Evolutionary conservation across 345 rosid genomes (phyloP).

Genomic region (Brassica rapa): DNA sequence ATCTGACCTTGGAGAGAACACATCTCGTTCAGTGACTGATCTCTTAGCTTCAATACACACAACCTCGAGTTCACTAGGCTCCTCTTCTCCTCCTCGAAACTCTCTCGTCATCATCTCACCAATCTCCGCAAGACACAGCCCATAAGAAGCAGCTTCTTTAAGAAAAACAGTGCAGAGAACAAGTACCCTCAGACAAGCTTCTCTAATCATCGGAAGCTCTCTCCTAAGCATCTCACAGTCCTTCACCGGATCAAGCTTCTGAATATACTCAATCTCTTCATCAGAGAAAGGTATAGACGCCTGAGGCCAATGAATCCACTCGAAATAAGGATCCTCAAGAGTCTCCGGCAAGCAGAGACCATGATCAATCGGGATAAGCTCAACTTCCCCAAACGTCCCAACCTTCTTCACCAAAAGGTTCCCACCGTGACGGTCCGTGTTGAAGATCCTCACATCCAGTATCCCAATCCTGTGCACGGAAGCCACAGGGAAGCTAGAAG

Average conservation of each 20-base stretch:
- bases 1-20: conserved; percentile 56
- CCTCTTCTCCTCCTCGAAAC: conserved; percentile 81
- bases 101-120: conserved; percentile 99
- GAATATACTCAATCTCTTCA: conserved; percentile 85
- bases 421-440: conserved; percentile 98
- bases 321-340: conserved; percentile 97
- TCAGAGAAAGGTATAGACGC: conserved; percentile 98
- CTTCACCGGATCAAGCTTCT: conserved; percentile 56
- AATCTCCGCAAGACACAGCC: conserved; percentile 90
- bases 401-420: conserved; percentile 86
- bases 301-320: conserved; percentile 99
- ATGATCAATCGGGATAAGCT: conserved; percentile 94
- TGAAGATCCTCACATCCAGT: conserved; percentile 80
- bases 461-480: conserved; percentile 93
- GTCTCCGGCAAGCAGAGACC: conserved; percentile 97
- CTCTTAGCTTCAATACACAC: conserved; percentile 86
- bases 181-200: conserved; percentile 82
- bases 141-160: conserved; percentile 77
- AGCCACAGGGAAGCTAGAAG: conserved; percentile 92
- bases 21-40: conserved; percentile 61
- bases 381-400: conserved; percentile 79
- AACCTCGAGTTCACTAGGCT: conserved; percentile 95
- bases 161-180: conserved; percentile 83
- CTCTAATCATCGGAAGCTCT: conserved; percentile 95
- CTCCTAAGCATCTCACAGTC: conserved; percentile 80